A percentile compares a stretch with the other conserved stretches of the same genome.
Evolutionary conservation across 257 asterid species (phyloP).

Genomic region (Solanum peruvianum): DNA sequence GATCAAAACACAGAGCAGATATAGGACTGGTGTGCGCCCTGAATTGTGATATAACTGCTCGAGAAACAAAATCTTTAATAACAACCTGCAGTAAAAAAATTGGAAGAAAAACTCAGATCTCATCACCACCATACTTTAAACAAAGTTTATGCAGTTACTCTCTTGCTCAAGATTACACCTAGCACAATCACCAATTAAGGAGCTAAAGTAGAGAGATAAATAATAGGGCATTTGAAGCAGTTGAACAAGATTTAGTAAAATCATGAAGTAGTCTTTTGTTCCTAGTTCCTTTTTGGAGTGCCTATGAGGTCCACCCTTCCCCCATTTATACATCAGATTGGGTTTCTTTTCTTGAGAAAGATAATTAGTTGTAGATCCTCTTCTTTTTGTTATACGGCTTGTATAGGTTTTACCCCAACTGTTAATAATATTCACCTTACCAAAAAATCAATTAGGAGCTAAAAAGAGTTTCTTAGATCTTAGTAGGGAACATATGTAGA

Average conservation of each 20-base stretch:
- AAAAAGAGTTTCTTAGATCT: neutral
- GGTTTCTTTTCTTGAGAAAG: neutral
- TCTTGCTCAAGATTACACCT: neutral
- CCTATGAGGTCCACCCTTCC: neutral
- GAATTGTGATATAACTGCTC: conserved; percentile 32
- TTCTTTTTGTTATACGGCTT: neutral
- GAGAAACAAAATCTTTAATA: conserved; percentile 28
- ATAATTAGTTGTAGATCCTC: neutral
- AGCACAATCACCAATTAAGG: neutral
- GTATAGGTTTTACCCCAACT: neutral
- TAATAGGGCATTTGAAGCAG: neutral
- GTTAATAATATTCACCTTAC: neutral
- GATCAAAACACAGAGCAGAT: conserved; percentile 40
- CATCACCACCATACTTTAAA: neutral
- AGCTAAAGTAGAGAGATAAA: neutral
- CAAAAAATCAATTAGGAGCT: neutral
- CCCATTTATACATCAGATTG: neutral
- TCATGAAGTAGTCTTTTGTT: neutral
- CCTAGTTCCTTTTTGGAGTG: neutral
- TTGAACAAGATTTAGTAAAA: neutral
- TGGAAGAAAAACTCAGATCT: neutral
- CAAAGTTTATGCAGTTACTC: neutral
- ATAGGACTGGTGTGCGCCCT: conserved; percentile 38
- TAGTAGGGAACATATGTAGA: neutral
- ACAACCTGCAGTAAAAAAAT: conserved; percentile 19